These are phyloP conservation scores for Penicillium malachiteum DNA, from an alignment of 495 filamentous ascomycete genomes.

Conservation along the genomic window DNA sequence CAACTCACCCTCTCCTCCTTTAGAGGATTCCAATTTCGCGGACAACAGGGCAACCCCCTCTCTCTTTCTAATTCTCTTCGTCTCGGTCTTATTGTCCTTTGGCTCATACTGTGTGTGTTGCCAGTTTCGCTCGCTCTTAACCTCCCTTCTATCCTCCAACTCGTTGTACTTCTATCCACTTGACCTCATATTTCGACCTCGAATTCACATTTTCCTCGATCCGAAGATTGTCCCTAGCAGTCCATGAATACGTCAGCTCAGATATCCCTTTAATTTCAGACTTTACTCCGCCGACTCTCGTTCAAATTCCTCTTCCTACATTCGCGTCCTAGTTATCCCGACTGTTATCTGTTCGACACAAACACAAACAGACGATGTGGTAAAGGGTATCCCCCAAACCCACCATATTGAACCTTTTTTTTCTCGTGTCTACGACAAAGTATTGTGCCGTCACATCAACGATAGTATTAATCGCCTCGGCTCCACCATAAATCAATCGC, in stretches of 20 bases:
- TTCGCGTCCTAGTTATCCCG: background rate
- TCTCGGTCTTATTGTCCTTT: constrained; percentile 5
- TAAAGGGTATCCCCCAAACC: background rate
- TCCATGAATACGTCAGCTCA: constrained; percentile 5
- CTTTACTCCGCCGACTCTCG: constrained; percentile 12
- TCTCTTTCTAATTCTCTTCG: constrained; percentile 10
- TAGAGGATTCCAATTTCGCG: constrained; percentile 7
- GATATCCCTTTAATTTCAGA: constrained; percentile 3
- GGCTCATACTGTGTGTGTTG: constrained; percentile 42
- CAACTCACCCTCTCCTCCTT: background rate
- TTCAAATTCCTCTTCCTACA: constrained; percentile 5
- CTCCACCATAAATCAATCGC: constrained; percentile 9
- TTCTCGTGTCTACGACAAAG: background rate
- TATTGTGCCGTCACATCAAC: background rate
- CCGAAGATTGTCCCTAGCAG: constrained; percentile 3
- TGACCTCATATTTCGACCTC: constrained; percentile 16
- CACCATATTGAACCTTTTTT: background rate
- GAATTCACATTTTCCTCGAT: constrained; percentile 5
- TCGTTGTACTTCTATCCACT: background rate
- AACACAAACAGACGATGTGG: background rate
- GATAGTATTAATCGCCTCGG: constrained; percentile 3
- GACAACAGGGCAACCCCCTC: constrained; percentile 1
- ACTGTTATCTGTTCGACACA: background rate
- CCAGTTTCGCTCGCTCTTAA: constrained; percentile 34
- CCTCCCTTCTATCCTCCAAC: constrained; percentile 10